Percentiles rank a stretch among this genome's conserved stretches.
phyloP scores from a whole-genome alignment of 2,329 filamentous ascomycete genomes.

The Talaromyces sp. region DNA sequence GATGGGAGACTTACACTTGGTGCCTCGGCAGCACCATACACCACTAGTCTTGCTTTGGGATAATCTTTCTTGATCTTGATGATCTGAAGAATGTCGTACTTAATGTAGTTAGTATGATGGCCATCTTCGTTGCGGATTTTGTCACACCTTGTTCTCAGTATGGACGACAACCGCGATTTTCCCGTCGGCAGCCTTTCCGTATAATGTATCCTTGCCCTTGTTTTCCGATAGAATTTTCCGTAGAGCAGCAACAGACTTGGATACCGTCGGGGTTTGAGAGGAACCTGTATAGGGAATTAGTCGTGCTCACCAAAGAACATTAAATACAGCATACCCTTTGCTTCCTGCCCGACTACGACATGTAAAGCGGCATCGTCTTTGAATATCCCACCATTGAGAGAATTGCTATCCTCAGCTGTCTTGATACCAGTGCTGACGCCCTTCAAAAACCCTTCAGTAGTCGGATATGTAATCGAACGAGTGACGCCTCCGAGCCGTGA shows the following conservation, averaged over 20 bases:
- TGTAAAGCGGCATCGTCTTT: slow-evolving; percentile 52
- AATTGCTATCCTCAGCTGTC: slow-evolving; percentile 45
- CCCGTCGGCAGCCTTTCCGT: slow-evolving; percentile 34
- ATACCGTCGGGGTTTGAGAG: slow-evolving; percentile 26
- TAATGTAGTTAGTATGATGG: slow-evolving; percentile 13
- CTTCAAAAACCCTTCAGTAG: slow-evolving; percentile 45
- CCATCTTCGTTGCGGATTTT: not conserved
- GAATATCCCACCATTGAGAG: slow-evolving; percentile 50
- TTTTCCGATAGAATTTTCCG: slow-evolving; percentile 35
- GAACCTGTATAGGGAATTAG: slow-evolving; percentile 9
- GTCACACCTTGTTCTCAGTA: slow-evolving; percentile 28
- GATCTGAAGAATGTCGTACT: slow-evolving; percentile 40
- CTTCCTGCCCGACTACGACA: slow-evolving; percentile 38
- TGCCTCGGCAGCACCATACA: slow-evolving; percentile 39
- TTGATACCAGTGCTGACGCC: slow-evolving; percentile 57
- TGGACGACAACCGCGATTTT: slow-evolving; percentile 40
- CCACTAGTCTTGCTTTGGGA: slow-evolving; percentile 20
- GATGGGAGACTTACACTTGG: slow-evolving; percentile 19
- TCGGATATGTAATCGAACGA: slow-evolving; percentile 54
- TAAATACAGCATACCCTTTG: slow-evolving; percentile 22
- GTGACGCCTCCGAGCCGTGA: slow-evolving; percentile 56
- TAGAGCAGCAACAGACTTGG: slow-evolving; percentile 27
- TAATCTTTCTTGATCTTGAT: slow-evolving; percentile 22
- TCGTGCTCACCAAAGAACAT: not conserved
- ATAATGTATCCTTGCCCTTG: slow-evolving; percentile 33